These are phyloP conservation scores for Penicillium janthinellum DNA, from an alignment of 2,329 filamentous ascomycete species.

Conservation along the genomic window DNA sequence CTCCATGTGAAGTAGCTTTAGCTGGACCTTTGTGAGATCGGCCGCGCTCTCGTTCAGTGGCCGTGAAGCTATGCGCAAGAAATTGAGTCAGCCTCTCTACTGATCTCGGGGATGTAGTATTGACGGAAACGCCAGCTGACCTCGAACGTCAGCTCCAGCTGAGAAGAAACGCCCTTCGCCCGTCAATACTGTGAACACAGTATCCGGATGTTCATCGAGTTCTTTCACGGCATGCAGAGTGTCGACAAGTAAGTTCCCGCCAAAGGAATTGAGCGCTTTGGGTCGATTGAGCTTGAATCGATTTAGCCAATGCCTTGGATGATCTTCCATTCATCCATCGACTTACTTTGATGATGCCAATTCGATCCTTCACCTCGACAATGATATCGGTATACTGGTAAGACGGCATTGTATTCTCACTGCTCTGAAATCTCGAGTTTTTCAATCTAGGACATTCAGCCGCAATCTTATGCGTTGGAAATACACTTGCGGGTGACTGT, in stretches of 20 bases:
- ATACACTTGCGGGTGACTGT: background rate
- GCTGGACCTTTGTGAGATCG: background rate
- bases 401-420: background rate
- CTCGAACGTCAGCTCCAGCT: slow-evolving; percentile 52
- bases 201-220: slow-evolving; percentile 51
- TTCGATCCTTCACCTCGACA: slow-evolving; percentile 46
- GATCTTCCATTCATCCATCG: slow-evolving; percentile 23
- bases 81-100: background rate
- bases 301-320: background rate
- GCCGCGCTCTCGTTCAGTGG: background rate
- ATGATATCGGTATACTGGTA: slow-evolving; percentile 47
- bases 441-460: background rate
- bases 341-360: slow-evolving; percentile 46
- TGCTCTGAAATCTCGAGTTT: background rate
- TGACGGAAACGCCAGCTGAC: slow-evolving; percentile 25
- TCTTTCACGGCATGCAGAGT: slow-evolving; percentile 47
- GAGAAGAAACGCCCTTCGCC: slow-evolving; percentile 56
- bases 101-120: background rate
- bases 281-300: slow-evolving; percentile 51
- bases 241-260: slow-evolving; percentile 49
- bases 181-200: slow-evolving; percentile 54
- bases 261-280: slow-evolving; percentile 52
- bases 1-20: slow-evolving; percentile 1
- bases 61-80: background rate
- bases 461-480: background rate